A percentile compares a stretch with the other conserved stretches of the same genome.
Conservation (phyloP, 176 grass and related monocot species). For the Puya raimondii region DNA sequence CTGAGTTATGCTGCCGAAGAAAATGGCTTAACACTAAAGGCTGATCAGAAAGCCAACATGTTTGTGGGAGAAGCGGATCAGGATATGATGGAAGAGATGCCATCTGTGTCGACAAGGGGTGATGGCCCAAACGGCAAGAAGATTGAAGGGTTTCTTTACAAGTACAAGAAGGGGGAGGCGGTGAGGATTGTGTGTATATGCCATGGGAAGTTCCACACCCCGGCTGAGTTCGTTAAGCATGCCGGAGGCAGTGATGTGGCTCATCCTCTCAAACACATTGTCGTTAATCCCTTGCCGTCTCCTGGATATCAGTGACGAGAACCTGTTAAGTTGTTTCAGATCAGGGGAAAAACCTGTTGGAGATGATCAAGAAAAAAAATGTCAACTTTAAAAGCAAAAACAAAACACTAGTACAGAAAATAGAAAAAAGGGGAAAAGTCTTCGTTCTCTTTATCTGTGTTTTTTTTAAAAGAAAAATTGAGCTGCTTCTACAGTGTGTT, state of each 20-base stretch:
- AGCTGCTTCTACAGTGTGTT: too few species aligned
- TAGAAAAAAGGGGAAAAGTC: too few species aligned
- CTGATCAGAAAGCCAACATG: not conserved
- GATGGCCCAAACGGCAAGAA: conserved; percentile 5
- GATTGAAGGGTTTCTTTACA: conserved; percentile 7
- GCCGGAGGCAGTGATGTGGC: not conserved
- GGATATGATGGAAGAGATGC: conserved; percentile 2
- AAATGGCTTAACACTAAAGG: not conserved
- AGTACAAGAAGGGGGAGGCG: not conserved
- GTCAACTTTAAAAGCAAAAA: too few species aligned
- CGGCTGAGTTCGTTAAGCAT: not conserved
- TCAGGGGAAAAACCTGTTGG: too few species aligned
- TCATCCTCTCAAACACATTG: conserved; percentile 10
- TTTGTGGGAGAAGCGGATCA: not conserved
- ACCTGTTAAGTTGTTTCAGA: not conserved
- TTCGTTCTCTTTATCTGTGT: too few species aligned
- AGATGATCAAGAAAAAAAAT: too few species aligned
- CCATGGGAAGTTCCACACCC: conserved; percentile 10
- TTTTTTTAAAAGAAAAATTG: too few species aligned
- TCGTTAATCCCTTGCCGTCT: not conserved
- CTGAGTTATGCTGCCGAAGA: not conserved
- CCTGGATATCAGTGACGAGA: not conserved
- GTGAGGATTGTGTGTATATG: conserved; percentile 12
- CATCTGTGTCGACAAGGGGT: not conserved
- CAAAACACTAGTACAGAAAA: too few species aligned